Evolutionary conservation across 208 protist species (phyloP).

Genomic region (Leishmania gerbilli): DNA sequence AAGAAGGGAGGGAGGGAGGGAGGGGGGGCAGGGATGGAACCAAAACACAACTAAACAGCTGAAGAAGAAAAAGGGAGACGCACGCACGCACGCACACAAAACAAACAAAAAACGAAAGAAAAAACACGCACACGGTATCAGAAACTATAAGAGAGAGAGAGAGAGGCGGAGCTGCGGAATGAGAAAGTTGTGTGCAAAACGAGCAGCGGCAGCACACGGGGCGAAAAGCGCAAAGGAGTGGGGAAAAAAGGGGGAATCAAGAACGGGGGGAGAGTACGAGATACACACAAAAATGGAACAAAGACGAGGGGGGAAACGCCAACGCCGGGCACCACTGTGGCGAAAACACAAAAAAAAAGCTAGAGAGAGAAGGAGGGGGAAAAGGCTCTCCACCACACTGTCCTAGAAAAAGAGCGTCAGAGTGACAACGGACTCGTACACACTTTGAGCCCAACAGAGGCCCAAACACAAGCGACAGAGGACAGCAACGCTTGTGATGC

Average conservation of each 20-base stretch:
- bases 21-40: not conserved
- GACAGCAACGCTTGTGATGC: not conserved
- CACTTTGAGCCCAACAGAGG: not conserved
- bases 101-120: not conserved
- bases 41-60: not conserved
- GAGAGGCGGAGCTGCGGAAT: not conserved
- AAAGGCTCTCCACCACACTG: not conserved
- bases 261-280: not conserved
- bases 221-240: not conserved
- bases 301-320: not conserved
- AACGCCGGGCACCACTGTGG: no score
- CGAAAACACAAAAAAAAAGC: not conserved
- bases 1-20: not conserved
- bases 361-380: not conserved
- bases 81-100: no score
- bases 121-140: not conserved
- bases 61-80: not conserved
- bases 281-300: not conserved
- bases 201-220: not conserved
- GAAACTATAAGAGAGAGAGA: not conserved
- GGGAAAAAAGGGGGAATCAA: not conserved
- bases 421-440: not conserved
- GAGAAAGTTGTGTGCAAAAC: not conserved
- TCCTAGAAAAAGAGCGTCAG: conserved; percentile 7
- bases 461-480: not conserved